Conservation (phyloP, 2,329 filamentous ascomycete species). For the Sarocladiaceae sp. region DNA sequence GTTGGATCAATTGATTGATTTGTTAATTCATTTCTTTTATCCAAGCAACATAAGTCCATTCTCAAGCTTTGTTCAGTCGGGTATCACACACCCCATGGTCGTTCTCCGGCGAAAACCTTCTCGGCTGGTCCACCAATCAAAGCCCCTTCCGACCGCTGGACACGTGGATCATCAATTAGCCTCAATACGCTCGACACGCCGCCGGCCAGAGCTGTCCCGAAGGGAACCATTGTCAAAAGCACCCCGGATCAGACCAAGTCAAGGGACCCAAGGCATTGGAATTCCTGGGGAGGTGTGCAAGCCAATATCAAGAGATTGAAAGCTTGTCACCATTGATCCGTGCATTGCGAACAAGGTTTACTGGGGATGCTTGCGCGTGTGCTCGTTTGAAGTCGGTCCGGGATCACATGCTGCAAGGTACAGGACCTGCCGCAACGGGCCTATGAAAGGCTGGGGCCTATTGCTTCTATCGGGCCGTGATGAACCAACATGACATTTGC, state of each 20-base stretch:
- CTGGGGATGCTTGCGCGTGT: background rate
- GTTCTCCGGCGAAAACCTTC: background rate
- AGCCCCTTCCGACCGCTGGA: background rate
- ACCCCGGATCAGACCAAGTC: constrained; percentile 1
- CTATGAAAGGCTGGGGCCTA: background rate
- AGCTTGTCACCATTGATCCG: background rate
- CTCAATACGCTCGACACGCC: background rate
- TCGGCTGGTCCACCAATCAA: background rate
- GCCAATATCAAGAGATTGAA: background rate
- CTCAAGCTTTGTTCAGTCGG: background rate
- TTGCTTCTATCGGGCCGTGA: constrained; percentile 7
- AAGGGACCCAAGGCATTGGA: background rate
- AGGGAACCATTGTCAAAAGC: background rate
- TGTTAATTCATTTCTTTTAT: background rate
- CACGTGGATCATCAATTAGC: constrained; percentile 5
- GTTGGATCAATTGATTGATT: too few species aligned
- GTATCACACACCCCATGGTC: background rate
- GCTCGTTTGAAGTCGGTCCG: background rate
- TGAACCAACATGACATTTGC: too few species aligned
- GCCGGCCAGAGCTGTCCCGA: too few species aligned
- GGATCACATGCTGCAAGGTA: background rate
- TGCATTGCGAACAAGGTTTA: too few species aligned
- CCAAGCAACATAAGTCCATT: background rate
- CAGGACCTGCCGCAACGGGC: background rate
- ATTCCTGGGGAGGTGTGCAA: background rate